Evolutionary conservation across 2,329 filamentous ascomycete genomes (phyloP).

Genomic region (Coniochaeta sp.): DNA sequence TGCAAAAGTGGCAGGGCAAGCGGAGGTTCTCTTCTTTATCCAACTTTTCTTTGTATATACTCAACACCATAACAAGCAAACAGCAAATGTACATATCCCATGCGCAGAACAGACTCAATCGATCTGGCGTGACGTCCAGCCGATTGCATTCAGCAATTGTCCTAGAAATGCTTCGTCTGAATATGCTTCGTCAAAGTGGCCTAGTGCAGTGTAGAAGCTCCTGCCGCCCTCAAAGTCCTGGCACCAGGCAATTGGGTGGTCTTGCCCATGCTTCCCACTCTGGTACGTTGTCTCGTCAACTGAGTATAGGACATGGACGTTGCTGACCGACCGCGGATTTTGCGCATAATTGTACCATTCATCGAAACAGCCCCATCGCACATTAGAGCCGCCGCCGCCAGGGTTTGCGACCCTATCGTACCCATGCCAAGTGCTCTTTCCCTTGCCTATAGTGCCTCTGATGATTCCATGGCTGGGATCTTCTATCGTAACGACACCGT

Average conservation of each 20-base stretch:
- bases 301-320: conserved; percentile 24
- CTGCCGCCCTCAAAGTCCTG: conserved; percentile 28
- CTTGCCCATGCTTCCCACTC: conserved; percentile 25
- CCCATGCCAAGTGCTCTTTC: conserved; percentile 2
- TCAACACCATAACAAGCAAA: not conserved
- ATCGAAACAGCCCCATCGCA: conserved; percentile 24
- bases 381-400: not conserved
- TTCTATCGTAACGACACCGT: conserved; percentile 20
- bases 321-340: conserved; percentile 17
- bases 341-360: conserved; percentile 35
- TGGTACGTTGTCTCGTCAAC: conserved; percentile 26
- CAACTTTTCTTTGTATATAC: not conserved
- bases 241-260: conserved; percentile 32
- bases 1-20: not conserved
- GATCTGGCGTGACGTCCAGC: conserved; percentile 12
- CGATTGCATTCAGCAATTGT: conserved; percentile 16
- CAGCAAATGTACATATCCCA: not conserved
- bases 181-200: conserved; percentile 32
- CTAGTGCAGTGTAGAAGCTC: conserved; percentile 32
- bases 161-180: conserved; percentile 20
- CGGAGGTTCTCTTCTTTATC: not conserved
- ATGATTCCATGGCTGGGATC: conserved; percentile 22
- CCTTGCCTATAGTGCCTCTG: conserved; percentile 3
- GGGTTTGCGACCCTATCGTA: not conserved
- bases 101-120: not conserved